Evolutionary conservation across 2,329 filamentous ascomycete genomes (phyloP).

Genomic region (Aspergillus luchuensis): DNA sequence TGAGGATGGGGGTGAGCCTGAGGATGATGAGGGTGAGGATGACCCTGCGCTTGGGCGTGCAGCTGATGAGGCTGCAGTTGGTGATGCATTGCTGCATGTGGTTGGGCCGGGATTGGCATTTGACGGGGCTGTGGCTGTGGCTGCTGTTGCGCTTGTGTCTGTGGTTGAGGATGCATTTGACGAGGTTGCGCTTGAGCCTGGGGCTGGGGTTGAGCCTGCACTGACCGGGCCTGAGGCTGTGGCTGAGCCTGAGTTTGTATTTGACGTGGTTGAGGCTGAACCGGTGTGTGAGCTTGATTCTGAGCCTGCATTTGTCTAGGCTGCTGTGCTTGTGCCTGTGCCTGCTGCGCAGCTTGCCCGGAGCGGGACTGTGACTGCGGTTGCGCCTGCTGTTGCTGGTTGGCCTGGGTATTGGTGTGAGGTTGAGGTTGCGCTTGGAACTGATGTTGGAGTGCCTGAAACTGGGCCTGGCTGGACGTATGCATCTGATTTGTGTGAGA

Average conservation of each 20-base stretch:
- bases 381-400: constrained; percentile 1
- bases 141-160: constrained; percentile 12
- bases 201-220: constrained; percentile 10
- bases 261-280: constrained; percentile 12
- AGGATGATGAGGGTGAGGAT: constrained; percentile 15
- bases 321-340: constrained; percentile 10
- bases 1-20: constrained; percentile 15
- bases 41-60: constrained; percentile 11
- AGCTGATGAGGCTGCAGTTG: constrained; percentile 13
- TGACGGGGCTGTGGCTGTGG: constrained; percentile 12
- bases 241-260: constrained; percentile 15
- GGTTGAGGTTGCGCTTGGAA: constrained; percentile 2
- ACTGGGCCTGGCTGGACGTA: constrained; percentile 2
- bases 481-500: not conserved
- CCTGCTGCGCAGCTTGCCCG: not conserved
- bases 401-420: not conserved
- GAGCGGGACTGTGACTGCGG: not conserved
- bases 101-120: constrained; percentile 10
- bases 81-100: constrained; percentile 18
- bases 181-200: constrained; percentile 27
- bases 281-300: constrained; percentile 11
- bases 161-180: constrained; percentile 20
- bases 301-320: constrained; percentile 6
- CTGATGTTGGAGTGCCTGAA: constrained; percentile 8
- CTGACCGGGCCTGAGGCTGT: constrained; percentile 9